Base-by-base conservation (phyloP, 2,329 filamentous ascomycete species). In the Colletotrichum falcatum region DNA sequence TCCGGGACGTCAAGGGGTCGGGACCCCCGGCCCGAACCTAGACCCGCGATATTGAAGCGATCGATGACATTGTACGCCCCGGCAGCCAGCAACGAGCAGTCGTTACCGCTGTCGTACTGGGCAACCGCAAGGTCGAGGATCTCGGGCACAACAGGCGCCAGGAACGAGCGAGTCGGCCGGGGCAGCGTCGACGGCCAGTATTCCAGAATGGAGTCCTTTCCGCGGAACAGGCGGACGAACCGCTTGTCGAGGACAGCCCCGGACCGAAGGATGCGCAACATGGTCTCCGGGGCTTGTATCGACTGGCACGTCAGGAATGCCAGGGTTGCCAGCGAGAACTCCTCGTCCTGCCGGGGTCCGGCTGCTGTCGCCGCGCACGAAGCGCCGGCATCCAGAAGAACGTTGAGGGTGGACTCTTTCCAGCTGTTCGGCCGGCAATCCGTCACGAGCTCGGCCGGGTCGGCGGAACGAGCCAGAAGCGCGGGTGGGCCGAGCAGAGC, bases 401-500 rank as follows among this genome's bases (percentile, higher is more conserved):
- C 28, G 2, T 76, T 66, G 11, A 82, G 74, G 4, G 79, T 76
- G 1, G 76, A 74, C 2, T 74, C 39, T 5, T 77, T 72, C 4
- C 26, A 48, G 30, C 53, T 37, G 46, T 54, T 65, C 6, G 48
- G 49, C 1, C 30, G 23, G 9, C 35, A 26, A 42, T 18, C 23
- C 30, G 54, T 26, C 8, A 59, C 12, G 4, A 68, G 42, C 12
- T 55, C 28, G n/a, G 51, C 16, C 3, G 71, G 68, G 26, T 68
- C 65, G 12, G 37, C 60, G 18, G 28, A 46, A 64, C 65, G 33
- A 42, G 55, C 77, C 69, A 79, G 4, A 59, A 77, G 72, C 2
- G 77, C 77, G 33, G 74, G 71, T 6, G 75, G 75, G 1, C 81
- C 81, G 3, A 79, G 71, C 2, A 82, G 73, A 8, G 80, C 77